These are phyloP conservation scores for Suillus sp. DNA, from an alignment of 768 basidiomycete species.

Conservation along the genomic window DNA sequence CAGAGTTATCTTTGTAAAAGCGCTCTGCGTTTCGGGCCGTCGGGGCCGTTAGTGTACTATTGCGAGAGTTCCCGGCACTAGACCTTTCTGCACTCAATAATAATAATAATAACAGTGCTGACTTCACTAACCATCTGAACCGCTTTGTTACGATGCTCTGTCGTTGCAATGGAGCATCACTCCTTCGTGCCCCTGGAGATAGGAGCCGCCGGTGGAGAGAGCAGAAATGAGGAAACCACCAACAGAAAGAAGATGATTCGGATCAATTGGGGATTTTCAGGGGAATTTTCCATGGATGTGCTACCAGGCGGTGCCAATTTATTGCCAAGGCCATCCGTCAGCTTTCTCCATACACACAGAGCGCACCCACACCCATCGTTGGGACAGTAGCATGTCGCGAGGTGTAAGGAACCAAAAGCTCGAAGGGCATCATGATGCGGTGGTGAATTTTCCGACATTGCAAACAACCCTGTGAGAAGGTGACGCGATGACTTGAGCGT, in stretches of 20 bases:
- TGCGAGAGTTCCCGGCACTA: neutral
- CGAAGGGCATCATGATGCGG: neutral
- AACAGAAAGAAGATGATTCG: neutral
- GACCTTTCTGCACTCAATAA: neutral
- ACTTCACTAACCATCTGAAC: neutral
- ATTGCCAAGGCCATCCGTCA: neutral
- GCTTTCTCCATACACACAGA: neutral
- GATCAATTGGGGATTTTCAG: constrained; percentile 1
- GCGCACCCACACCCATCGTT: neutral
- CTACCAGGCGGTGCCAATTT: neutral
- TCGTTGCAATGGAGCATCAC: neutral
- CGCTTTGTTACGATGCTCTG: neutral
- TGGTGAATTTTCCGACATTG: neutral
- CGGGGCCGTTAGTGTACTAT: neutral
- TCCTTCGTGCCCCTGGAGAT: neutral
- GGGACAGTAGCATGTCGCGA: neutral
- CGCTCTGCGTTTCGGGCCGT: neutral
- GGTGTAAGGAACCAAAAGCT: neutral
- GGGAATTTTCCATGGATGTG: neutral
- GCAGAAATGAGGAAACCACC: neutral
- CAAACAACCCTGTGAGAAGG: neutral
- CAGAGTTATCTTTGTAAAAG: neutral
- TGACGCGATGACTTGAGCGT: neutral
- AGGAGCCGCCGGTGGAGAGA: neutral
- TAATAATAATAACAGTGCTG: neutral